Conservation (phyloP, 805 yeast genomes). For the Nakazawaea siamensis region DNA sequence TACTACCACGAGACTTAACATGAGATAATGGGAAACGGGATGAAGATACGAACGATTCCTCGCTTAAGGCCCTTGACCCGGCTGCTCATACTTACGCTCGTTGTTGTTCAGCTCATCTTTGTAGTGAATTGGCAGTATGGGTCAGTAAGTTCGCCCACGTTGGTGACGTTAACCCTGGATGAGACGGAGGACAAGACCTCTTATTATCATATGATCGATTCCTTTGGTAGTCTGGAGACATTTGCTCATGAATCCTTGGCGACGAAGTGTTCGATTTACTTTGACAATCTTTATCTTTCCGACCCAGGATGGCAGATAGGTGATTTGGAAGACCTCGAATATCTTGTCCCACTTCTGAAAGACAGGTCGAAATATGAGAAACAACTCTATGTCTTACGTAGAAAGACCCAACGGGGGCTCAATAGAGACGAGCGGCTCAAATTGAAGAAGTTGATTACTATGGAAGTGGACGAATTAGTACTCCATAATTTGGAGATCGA, state of each 20-base stretch:
- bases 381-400: background rate
- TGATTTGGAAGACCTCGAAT: slow-evolving; percentile 2
- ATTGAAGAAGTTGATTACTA: background rate
- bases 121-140: too few species aligned
- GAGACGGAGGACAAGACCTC: too few species aligned
- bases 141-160: too few species aligned
- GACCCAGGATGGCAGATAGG: slow-evolving; percentile 33
- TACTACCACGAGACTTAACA: too few species aligned
- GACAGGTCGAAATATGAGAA: slow-evolving; percentile 2
- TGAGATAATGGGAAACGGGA: too few species aligned
- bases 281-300: slow-evolving; percentile 28
- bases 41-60: too few species aligned
- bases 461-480: slow-evolving; percentile 13
- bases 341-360: slow-evolving; percentile 3
- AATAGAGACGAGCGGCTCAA: slow-evolving; percentile 1
- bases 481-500: slow-evolving; percentile 16
- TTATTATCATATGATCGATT: slow-evolving; percentile 8
- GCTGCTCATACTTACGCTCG: too few species aligned
- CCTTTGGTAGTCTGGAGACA: slow-evolving; percentile 4
- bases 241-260: slow-evolving; percentile 20
- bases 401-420: background rate
- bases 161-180: too few species aligned
- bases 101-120: too few species aligned
- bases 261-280: slow-evolving; percentile 37
- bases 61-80: too few species aligned